Conservation (phyloP, 495 filamentous ascomycete genomes). For the Chaetomidium leptoderma region DNA sequence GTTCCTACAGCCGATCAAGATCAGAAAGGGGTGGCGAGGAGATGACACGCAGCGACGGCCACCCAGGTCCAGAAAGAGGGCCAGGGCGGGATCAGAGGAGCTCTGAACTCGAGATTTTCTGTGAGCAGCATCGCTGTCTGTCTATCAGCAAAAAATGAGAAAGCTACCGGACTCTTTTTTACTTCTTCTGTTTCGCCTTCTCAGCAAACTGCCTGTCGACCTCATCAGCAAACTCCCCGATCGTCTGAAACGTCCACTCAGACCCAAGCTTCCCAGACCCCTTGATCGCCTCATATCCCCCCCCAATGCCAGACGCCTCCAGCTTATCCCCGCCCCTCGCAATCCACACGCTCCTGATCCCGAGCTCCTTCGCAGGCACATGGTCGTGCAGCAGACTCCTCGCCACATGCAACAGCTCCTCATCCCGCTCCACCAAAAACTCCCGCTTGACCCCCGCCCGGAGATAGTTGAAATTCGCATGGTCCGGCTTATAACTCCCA, state of each 20-base stretch:
- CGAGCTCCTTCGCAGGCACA: constrained; percentile 58
- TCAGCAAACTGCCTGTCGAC: constrained; percentile 51
- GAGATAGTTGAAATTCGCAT: constrained; percentile 64
- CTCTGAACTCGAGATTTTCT: constrained; percentile 24
- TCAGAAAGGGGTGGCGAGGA: constrained; percentile 33
- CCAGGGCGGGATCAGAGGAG: constrained; percentile 12
- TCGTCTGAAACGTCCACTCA: constrained; percentile 52
- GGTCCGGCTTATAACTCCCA: constrained; percentile 69
- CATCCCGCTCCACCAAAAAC: constrained; percentile 51
- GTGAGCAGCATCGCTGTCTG: too few relatives aligned
- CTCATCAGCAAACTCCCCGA: constrained; percentile 69
- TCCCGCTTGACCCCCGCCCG: constrained; percentile 49
- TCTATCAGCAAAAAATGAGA: too few relatives aligned
- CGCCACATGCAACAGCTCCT: constrained; percentile 63
- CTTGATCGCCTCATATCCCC: constrained; percentile 35
- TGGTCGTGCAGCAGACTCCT: constrained; percentile 70
- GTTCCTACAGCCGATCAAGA: constrained; percentile 43
- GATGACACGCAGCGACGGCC: constrained; percentile 10
- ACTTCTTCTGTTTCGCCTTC: constrained; percentile 24
- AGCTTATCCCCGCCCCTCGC: constrained; percentile 48
- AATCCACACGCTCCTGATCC: constrained; percentile 68
- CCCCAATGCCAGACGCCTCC: constrained; percentile 43
- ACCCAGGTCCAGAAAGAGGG: constrained; percentile 1
- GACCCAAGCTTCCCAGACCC: constrained; percentile 42
- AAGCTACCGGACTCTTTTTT: too few relatives aligned